Percentiles rank a stretch among this genome's conserved stretches.
These are phyloP conservation scores for Epichloe elymi DNA, from an alignment of 2,329 filamentous ascomycete species.

Conservation along the genomic window DNA sequence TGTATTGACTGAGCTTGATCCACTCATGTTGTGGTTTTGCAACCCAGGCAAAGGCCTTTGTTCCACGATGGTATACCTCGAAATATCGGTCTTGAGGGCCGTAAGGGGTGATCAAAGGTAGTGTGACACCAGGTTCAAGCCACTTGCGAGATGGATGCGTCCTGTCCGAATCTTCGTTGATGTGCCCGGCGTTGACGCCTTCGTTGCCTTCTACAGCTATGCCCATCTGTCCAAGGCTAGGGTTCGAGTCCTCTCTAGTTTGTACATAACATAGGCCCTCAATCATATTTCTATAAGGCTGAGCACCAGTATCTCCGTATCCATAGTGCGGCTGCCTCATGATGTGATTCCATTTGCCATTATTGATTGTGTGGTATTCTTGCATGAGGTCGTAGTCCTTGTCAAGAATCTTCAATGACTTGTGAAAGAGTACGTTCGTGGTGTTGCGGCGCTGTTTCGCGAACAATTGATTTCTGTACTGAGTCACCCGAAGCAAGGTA, in stretches of 20 bases:
- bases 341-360: conserved; percentile 44
- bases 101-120: conserved; percentile 19
- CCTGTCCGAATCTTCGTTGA: conserved; percentile 41
- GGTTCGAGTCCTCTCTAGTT: conserved; percentile 31
- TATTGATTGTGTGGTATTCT: conserved; percentile 35
- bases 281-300: conserved; percentile 39
- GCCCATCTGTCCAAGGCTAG: conserved; percentile 28
- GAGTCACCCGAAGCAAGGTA: conserved; percentile 32
- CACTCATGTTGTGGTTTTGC: conserved; percentile 20
- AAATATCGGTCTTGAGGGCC: conserved; percentile 20
- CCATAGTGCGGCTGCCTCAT: conserved; percentile 36
- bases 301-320: conserved; percentile 18
- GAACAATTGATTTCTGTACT: conserved; percentile 38
- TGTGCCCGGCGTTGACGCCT: conserved; percentile 21
- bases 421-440: conserved; percentile 35
- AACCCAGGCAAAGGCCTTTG: conserved; percentile 17
- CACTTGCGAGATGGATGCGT: conserved; percentile 27
- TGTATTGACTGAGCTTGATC: conserved; percentile 16
- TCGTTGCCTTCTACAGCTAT: conserved; percentile 20
- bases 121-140: conserved; percentile 17
- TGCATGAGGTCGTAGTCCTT: conserved; percentile 36
- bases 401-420: conserved; percentile 36
- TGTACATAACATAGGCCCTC: conserved; percentile 41
- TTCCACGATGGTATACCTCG: conserved; percentile 23
- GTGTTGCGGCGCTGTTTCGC: conserved; percentile 42